Base-by-base conservation (phyloP, 2,329 filamentous ascomycete genomes). In the Phyllosticta citriasiana region DNA sequence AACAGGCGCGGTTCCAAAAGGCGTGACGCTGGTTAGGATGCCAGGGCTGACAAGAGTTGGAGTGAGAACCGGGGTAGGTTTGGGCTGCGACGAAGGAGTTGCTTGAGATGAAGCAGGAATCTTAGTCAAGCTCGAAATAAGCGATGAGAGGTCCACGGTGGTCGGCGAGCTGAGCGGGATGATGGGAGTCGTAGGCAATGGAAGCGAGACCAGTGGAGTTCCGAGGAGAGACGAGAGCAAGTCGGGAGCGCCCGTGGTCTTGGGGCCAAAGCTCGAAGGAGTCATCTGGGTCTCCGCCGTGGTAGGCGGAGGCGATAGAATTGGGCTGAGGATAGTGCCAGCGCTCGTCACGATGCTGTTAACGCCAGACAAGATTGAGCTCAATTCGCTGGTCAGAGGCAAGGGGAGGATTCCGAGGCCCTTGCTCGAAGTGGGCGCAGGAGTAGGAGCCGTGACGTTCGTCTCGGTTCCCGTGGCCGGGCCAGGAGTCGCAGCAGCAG, bases 151-250 rank as follows among this genome's bases (percentile, higher is more conserved):
- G 16, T 61, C 59, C 7, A 61, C n/a, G 16, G 27, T 61, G 14
- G 54, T 57, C 8, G 59, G 59, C 5, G 59, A 57, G 47, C 54
- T 61, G 8, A 61, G 54, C 12, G 59, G 59, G 27, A 62, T 62
- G 25, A 62, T 55, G 24, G 60, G 60, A 51, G 56, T 62, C n/a
- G 55, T 58, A 10, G 60, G 60, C 12, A 58, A 47, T 7, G 40
- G 40, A 16, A 47, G 40, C 47, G 59, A 60, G 19, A 60, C 16
- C 27, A 57, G 24, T 14, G 59, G 59, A 26, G 59, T 61, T 12
- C 10, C 59, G 9, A 62, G 60, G 19, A 62, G 55, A n/a, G 60
- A 62, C 7, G 60, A 62, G 22, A 62, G 22, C 25, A 62, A 27
- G 6, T 55, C 47, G 19, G 54, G 57, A 30, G 57, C 26, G 4